Evolutionary conservation across 2,329 filamentous ascomycete species (phyloP).

Genomic region (Allantophomopsis cytisporea): DNA sequence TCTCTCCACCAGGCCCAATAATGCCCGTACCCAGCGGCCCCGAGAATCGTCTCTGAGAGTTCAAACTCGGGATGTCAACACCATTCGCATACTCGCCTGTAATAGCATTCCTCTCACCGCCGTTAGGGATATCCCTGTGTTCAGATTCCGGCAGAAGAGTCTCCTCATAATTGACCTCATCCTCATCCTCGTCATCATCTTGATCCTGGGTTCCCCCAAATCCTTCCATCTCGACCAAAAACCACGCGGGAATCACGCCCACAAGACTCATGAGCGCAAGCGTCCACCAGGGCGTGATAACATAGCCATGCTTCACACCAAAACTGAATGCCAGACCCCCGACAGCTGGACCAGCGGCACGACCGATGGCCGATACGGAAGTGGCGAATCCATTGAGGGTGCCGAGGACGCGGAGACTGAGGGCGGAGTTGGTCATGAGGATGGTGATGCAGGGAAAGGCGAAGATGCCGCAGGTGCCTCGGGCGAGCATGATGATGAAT

Average conservation of each 20-base stretch:
- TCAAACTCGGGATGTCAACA: slow-evolving; percentile 4
- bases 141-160: slow-evolving; percentile 6
- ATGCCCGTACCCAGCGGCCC: slow-evolving; percentile 15
- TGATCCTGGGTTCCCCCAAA: slow-evolving; percentile 29
- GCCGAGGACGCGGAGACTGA: slow-evolving; percentile 62
- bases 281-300: slow-evolving; percentile 72
- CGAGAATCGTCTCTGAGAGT: slow-evolving; percentile 11
- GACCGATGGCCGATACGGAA: slow-evolving; percentile 64
- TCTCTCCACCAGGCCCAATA: slow-evolving; percentile 16
- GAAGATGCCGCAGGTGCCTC: slow-evolving; percentile 66
- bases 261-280: slow-evolving; percentile 49
- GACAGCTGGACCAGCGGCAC: slow-evolving; percentile 65
- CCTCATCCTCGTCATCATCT: slow-evolving; percentile 20
- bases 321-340: slow-evolving; percentile 61
- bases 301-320: slow-evolving; percentile 63
- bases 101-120: slow-evolving; percentile 6
- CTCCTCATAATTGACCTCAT: slow-evolving; percentile 5
- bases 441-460: slow-evolving; percentile 86
- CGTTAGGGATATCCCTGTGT: slow-evolving; percentile 5
- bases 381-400: slow-evolving; percentile 89
- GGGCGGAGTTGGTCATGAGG: slow-evolving; percentile 75
- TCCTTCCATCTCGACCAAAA: slow-evolving; percentile 62
- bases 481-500: slow-evolving; percentile 55
- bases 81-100: slow-evolving; percentile 11
- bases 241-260: slow-evolving; percentile 60